Evolutionary conservation across 352 stramenopile species (phyloP), one percentile per base, ranked within the genome.

Genomic region (Pilasporangium apinafurcum): DNA sequence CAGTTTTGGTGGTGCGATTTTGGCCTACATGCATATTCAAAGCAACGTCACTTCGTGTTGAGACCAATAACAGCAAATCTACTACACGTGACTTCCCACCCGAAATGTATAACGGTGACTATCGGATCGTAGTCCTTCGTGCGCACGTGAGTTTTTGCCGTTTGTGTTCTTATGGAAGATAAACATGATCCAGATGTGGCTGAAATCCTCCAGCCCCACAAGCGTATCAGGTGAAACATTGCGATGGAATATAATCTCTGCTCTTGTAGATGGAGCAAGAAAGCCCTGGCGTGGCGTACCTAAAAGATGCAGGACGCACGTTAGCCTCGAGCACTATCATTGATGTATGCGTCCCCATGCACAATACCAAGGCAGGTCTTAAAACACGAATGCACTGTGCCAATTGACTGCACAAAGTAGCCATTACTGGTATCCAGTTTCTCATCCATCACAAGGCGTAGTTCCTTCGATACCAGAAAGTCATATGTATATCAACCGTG

Each of bases 111-210:
- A 66, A 5, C 78, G 70, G 60, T 90, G 71, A 41, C 77, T 86
- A 57, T 87, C 72, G 2, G 77, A 70, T 27, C 73, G 62, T 22
- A 89, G 66, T 17, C 74, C 73, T 26, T 67, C 37, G 32, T 88
- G 75, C 6, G 75, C 78, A 30, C 73, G 62, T 31, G 58, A 48
- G 28, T 91, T 91, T 53, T 86, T 91, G 39, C 83, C 64, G 51
- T 96, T 96, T 9, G 85, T 96, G 53, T 95, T 96, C 53, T 83
- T 62, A 44, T 96, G 82, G 44, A 96, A 96, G 9, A 93, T 71
- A 38, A 96, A 96, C 5, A 93, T 41, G 31, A 96, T 73, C 85
- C 85, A 96, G n/a, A 90, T 59, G 35, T 96, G 82, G 34, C 74
- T 94, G 35, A 94, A 96, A 6, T 69, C 43, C 17, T 81, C 62